Base-by-base conservation (phyloP, 441 rosid species). In the Cnidoscolus chayamansa region DNA sequence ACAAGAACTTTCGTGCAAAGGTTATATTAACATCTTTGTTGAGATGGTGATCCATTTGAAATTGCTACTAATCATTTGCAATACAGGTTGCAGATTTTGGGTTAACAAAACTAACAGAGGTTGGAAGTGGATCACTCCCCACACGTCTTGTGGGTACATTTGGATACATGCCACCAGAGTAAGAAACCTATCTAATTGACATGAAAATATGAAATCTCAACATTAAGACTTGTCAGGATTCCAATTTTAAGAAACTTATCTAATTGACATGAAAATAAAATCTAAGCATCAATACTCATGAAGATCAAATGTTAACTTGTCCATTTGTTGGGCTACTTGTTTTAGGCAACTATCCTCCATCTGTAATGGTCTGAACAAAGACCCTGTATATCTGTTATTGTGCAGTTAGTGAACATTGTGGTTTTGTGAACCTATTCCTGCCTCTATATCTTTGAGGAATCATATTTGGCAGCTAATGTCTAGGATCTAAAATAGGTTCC, bases 81-180 rank as follows among this genome's bases (percentile, higher is more conserved):
- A 50, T 79, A 56, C 87, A 94, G 99, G 98, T 95, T 17, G 99
- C 99, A 6, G 99, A 90, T 88, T 95, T 95, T 76, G 98, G 99
- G 47, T 86, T 95, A 72, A 83, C 99, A 40, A 93, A 91, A 76
- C 83, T 95, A 68, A 90, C 94, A 30, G 97, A 93, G 84, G 92
- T 89, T 48, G 98, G 94, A 78, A 81, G 88, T 75, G 13, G 84
- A 68, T 85, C 96, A 0, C 84, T 90, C 15, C 94, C 85, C n/a
- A 85, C 93, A 17, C 86, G 94, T 71, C 94, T 92, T 57, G 94
- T 90, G 81, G 98, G 99, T 30, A 93, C 99, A 63, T 95, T 95
- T 78, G 99, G 99, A 81, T 95, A 93, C 82, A 95, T 95, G 98
- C 90, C 99, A n/a, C 99, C 98, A 1, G 99, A 95, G 99, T 93